Evolutionary conservation across 2,329 filamentous ascomycete genomes (phyloP).

Genomic region (Aspergillus ibericus): DNA sequence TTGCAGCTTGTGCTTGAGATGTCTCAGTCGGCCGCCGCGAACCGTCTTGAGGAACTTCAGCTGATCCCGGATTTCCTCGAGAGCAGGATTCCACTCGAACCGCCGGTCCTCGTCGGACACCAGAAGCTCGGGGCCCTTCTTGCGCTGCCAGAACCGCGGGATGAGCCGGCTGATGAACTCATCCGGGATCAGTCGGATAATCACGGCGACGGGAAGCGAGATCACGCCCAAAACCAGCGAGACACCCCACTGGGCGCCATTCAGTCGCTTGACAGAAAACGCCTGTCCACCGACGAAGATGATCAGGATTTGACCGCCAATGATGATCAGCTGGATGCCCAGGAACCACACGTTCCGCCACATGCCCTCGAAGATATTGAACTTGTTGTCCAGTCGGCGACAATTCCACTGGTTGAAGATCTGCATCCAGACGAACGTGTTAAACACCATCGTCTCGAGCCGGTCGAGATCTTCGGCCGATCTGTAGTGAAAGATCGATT

Average conservation of each 20-base stretch:
- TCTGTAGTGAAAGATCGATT: constrained; percentile 33
- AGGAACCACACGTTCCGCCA: constrained; percentile 52
- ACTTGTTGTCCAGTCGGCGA: constrained; percentile 45
- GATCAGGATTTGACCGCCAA: constrained; percentile 70
- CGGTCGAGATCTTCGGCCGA: constrained; percentile 21
- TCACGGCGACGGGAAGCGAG: constrained; percentile 64
- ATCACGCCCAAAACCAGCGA: constrained; percentile 67
- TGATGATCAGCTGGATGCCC: constrained; percentile 64
- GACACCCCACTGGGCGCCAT: constrained; percentile 68
- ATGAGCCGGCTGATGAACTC: constrained; percentile 51
- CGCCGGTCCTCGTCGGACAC: constrained; percentile 49
- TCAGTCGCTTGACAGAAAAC: constrained; percentile 62
- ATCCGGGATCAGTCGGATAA: constrained; percentile 62
- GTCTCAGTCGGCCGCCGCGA: constrained; percentile 61
- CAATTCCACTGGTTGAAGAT: constrained; percentile 54
- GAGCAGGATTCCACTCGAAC: constrained; percentile 59
- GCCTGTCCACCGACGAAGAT: constrained; percentile 68
- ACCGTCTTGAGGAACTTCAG: constrained; percentile 64
- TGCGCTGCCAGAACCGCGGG: constrained; percentile 39
- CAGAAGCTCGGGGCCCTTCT: constrained; percentile 43
- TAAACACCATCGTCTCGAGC: constrained; percentile 44
- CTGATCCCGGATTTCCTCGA: constrained; percentile 64
- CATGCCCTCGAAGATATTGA: constrained; percentile 48
- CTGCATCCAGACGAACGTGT: constrained; percentile 50
- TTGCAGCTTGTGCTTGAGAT: constrained; percentile 61